These are phyloP conservation scores for Tremellales sp. DNA, from an alignment of 1,284 basidiomycete genomes.

Conservation along the genomic window DNA sequence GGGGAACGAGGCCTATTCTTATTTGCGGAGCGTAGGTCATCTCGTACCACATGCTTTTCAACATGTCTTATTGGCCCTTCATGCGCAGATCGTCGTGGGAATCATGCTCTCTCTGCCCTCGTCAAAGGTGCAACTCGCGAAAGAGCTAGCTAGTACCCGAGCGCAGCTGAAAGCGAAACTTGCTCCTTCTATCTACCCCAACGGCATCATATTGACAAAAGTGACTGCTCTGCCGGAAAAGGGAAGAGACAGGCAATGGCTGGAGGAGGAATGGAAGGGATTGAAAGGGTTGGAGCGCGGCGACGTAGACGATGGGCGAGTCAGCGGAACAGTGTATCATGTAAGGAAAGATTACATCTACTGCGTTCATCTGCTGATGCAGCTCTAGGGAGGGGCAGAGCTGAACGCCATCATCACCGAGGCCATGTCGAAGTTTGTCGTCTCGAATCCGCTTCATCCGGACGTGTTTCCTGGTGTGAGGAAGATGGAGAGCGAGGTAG, in stretches of 20 bases:
- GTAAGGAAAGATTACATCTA: constrained; percentile 37
- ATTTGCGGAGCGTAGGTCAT: constrained; percentile 30
- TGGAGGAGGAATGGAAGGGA: constrained; percentile 69
- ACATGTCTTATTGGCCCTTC: neutral
- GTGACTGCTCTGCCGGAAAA: constrained; percentile 63
- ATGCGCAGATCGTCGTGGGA: constrained; percentile 56
- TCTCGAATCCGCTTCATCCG: constrained; percentile 85
- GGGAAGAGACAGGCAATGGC: constrained; percentile 71
- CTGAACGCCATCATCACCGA: constrained; percentile 55
- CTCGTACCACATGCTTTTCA: neutral
- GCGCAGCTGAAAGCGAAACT: constrained; percentile 66
- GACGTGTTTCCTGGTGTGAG: constrained; percentile 87
- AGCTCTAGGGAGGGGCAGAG: constrained; percentile 68
- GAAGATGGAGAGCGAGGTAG: constrained; percentile 97
- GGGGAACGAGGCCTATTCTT: constrained; percentile 22
- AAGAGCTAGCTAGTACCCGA: constrained; percentile 66
- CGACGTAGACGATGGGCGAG: constrained; percentile 59
- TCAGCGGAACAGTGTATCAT: constrained; percentile 87
- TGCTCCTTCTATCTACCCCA: constrained; percentile 51
- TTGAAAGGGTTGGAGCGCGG: constrained; percentile 68
- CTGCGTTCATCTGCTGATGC: constrained; percentile 3
- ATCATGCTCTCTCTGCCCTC: constrained; percentile 66
- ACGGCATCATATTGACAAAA: constrained; percentile 52
- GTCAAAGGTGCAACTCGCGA: constrained; percentile 61
- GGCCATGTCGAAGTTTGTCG: constrained; percentile 47